Conservation (phyloP, 805 yeast species). For the Cyberlindnera mississippiensis region DNA sequence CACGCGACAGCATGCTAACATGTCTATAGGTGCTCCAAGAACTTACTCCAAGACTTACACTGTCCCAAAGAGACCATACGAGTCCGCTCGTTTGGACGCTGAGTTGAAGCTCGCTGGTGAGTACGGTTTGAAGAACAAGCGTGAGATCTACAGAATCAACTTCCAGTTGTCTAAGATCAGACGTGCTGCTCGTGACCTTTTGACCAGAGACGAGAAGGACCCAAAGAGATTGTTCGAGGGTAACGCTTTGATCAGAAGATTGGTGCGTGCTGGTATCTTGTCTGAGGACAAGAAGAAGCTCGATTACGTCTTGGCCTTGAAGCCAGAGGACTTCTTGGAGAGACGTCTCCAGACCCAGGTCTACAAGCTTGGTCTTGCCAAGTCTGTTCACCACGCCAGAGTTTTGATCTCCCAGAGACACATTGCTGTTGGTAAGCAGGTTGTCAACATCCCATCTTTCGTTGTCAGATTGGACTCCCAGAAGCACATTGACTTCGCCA, state of each 20-base stretch:
- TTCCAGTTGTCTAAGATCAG: conserved; percentile 99
- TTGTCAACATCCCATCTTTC: conserved; percentile 98
- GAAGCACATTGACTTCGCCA: conserved; percentile 99
- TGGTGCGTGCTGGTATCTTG: conserved; percentile 98
- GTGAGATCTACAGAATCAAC: conserved; percentile 99
- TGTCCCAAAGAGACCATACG: conserved; percentile 99
- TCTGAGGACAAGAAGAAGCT: conserved; percentile 99
- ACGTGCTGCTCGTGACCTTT: conserved; percentile 99
- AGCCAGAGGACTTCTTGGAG: conserved; percentile 98
- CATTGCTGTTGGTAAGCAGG: conserved; percentile 99
- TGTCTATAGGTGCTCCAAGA: conserved; percentile 86
- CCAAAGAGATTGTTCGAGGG: conserved; percentile 99
- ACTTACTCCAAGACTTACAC: conserved; percentile 99
- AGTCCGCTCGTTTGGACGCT: conserved; percentile 98
- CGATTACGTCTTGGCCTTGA: conserved; percentile 98
- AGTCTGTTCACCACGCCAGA: conserved; percentile 99
- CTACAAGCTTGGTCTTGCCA: conserved; percentile 98
- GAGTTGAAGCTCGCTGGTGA: conserved; percentile 99
- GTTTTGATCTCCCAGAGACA: conserved; percentile 98
- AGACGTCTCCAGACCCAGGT: conserved; percentile 99
- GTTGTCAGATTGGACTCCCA: conserved; percentile 99
- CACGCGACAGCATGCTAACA: conserved; percentile 17
- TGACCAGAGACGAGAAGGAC: conserved; percentile 99
- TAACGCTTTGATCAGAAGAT: conserved; percentile 99
- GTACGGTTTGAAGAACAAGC: conserved; percentile 99